Percentiles rank a stretch among this genome's conserved stretches.
phyloP scores from a whole-genome alignment of 2,329 filamentous ascomycete genomes.

The Aspergillus brunneoviolaceus region DNA sequence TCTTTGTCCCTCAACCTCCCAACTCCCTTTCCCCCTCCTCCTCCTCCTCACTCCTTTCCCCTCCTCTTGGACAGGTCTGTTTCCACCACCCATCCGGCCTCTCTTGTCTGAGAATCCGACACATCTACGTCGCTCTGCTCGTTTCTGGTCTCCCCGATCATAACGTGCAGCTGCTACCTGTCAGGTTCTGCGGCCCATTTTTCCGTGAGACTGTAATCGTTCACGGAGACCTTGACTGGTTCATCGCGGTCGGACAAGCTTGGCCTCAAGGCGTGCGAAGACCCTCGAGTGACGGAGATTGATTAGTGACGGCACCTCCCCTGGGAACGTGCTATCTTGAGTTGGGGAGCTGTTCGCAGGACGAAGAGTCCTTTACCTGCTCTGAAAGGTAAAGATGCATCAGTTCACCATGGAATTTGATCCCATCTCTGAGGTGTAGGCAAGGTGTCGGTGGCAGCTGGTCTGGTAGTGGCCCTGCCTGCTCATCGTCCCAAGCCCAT shows the following conservation, averaged over 20 bases:
- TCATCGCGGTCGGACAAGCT: conserved; percentile 39
- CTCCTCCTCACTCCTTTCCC: conserved; percentile 1
- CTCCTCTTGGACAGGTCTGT: conserved; percentile 7
- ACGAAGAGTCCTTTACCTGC: conserved; percentile 13
- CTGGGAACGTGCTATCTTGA: conserved; percentile 11
- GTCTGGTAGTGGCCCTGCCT: background rate
- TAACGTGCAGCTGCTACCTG: conserved; percentile 25
- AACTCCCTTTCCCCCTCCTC: conserved; percentile 6
- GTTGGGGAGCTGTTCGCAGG: conserved; percentile 21
- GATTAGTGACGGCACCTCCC: background rate
- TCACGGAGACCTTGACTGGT: conserved; percentile 44
- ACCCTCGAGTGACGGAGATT: conserved; percentile 15
- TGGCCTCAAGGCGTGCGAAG: conserved; percentile 29
- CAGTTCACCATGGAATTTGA: conserved; percentile 23
- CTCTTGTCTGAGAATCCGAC: conserved; percentile 30
- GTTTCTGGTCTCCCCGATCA: conserved; percentile 14
- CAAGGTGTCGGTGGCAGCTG: conserved; percentile 12
- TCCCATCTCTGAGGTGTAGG: conserved; percentile 19
- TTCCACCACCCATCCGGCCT: conserved; percentile 21
- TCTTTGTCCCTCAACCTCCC: conserved; percentile 13
- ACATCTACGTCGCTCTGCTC: conserved; percentile 26
- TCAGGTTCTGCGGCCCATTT: conserved; percentile 33
- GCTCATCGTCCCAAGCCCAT: conserved; percentile 11
- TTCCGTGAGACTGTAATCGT: conserved; percentile 32
- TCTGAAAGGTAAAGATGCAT: conserved; percentile 39